Conservation (phyloP, 139 green algal species). For the Raphidocelis subcapitata region DNA sequence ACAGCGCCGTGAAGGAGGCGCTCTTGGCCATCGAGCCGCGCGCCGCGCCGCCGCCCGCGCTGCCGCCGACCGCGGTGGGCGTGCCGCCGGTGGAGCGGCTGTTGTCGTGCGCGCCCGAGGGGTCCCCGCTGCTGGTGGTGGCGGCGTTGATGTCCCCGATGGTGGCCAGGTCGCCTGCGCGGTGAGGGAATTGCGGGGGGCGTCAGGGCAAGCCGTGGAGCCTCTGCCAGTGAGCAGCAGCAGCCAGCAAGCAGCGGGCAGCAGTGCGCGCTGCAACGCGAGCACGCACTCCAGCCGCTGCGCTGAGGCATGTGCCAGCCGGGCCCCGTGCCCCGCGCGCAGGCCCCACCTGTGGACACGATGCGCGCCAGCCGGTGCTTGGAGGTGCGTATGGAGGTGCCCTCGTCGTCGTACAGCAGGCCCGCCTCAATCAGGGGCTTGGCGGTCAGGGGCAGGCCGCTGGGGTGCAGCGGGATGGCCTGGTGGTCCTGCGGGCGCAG, state of each 20-base stretch:
- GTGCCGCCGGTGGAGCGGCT: neutral
- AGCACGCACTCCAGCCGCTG: too few relatives aligned
- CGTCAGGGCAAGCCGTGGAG: too few relatives aligned
- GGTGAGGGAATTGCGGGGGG: too few relatives aligned
- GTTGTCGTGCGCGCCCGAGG: neutral
- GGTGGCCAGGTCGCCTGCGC: too few relatives aligned
- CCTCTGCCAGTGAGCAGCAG: too few relatives aligned
- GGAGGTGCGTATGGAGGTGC: slow-evolving; percentile 16
- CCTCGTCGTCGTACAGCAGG: slow-evolving; percentile 36
- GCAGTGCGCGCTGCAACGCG: too few relatives aligned
- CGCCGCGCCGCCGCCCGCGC: slow-evolving; percentile 3
- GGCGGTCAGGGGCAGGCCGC: slow-evolving; percentile 19
- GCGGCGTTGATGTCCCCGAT: neutral
- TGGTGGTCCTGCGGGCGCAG: too few relatives aligned
- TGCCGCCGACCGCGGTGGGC: neutral
- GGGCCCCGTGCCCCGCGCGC: too few relatives aligned
- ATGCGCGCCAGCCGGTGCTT: neutral
- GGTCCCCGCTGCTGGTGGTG: neutral
- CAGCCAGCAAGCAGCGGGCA: too few relatives aligned
- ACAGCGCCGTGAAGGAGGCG: slow-evolving; percentile 22
- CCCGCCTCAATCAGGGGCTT: slow-evolving; percentile 24
- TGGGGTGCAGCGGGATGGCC: slow-evolving; percentile 13
- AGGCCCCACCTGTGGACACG: too few relatives aligned
- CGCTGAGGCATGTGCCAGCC: too few relatives aligned
- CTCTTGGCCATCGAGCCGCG: slow-evolving; percentile 24